Base-by-base conservation (phyloP, 768 basidiomycete genomes). In the Hericium alpestre region DNA sequence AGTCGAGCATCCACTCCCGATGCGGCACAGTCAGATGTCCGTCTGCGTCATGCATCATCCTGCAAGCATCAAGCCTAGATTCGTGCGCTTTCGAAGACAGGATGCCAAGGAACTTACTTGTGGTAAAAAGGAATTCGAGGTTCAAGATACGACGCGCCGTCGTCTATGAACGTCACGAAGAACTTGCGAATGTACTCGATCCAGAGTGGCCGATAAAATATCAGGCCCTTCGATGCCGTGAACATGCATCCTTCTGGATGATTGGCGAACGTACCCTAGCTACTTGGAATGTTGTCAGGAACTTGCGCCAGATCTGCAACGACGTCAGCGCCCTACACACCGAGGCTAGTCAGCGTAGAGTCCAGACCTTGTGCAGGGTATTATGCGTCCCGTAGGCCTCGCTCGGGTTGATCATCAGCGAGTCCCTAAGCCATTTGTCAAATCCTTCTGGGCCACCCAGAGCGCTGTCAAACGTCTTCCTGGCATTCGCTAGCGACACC, bases 331-430 rank as follows among this genome's bases (percentile, higher is more conserved):
- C 38, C 18, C 23, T 6, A 41, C 13, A 51, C 43, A 13, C 5
- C 22, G 38, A 6, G 11, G 20, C 20, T 39, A 55, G 15, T 22
- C 9, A n/a, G 27, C 16, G 18, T 20, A 32, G 20, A 46, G 15
- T 20, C 18, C 51, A 2, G 23, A 81, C 87, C 77, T 87, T 86
- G 2, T 74, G 70, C 10, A 83, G 74, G 4, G 84, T 87, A 54
- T 87, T 86, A 59, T 88, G 83, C 2, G 83, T 88, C 4, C 76
- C 73, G 62, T 90, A 89, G 4, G 86, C 86, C 61, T 89, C 83
- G 2, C 74, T 72, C 10, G 87, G 83, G 65, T 84, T 80, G 62
- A 91, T 87, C 53, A 76, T 81, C 73, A 87, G 72, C 3, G 78
- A 69, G 46, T 72, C 74, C 51, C 79, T 67, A 10, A 83, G 75